Base-by-base conservation (phyloP, 768 basidiomycete genomes). In the Mycena haematopus region DNA sequence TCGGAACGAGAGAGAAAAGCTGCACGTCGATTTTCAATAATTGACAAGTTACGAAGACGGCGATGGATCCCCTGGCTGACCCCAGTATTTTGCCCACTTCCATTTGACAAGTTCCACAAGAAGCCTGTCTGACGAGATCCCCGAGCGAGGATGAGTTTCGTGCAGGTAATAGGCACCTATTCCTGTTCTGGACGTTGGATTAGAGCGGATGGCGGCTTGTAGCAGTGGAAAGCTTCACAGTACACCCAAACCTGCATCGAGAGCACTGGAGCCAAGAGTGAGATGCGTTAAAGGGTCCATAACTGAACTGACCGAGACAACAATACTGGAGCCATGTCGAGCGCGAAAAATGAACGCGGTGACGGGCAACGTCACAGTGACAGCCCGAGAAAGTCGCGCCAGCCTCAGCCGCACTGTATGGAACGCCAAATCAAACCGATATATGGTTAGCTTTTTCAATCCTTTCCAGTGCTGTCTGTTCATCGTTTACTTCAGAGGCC, bases 401-500 rank as follows among this genome's bases (percentile, higher is more conserved):
- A 45, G 21, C 40, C 17, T 42, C 9, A 5, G 15, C 19, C 52
- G 7, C 19, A 19, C 8, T n/a, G 51, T 35, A 87, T 87, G 82
- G 92, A 94, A 68, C 89, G 92, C 69, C 92, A 94, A 77, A 85
- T 93, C 73, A 88, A 88, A 65, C 91, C 90, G 65, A 89, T 94
- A 73, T 94, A 94, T 72, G 92, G 92, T 92, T 56, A 68, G 84
- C 66, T 50, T 36, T 53, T 40, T 35, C 42, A 35, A 35, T 45
- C 62, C 50, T 38, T 51, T 51, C n/a, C n/a, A n/a, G 29, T 35
- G 33, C 31, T 45, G 19, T 42, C 58, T 56, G 22, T 50, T 52
- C 50, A 50, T 52, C 36, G 33, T 38, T 53, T 21, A 4, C 61
- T 52, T 3, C 73, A 95, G 93, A 95, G 82, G 88, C 93, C 49